These are phyloP conservation scores for Lachancea sp. DNA, from an alignment of 805 yeast species.

Conservation along the genomic window DNA sequence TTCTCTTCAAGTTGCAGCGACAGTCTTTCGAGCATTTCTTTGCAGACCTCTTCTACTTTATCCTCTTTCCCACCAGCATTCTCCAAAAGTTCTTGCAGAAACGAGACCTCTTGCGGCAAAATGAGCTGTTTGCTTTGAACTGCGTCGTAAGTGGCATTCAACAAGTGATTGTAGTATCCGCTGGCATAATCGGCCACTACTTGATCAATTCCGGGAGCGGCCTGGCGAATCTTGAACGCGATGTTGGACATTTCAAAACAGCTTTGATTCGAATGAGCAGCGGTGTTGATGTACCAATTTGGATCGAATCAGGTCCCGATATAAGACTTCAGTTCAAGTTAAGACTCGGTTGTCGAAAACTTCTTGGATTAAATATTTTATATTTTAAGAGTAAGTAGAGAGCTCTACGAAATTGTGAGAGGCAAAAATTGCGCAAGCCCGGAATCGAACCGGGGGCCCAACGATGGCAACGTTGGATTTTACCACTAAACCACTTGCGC, in stretches of 20 bases:
- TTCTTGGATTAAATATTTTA: too few species aligned
- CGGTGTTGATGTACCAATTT: not conserved
- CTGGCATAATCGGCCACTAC: slow-evolving; percentile 83
- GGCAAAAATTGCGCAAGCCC: slow-evolving; percentile 24
- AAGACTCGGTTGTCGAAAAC: too few species aligned
- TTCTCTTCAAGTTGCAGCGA: slow-evolving; percentile 53
- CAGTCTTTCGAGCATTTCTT: slow-evolving; percentile 43
- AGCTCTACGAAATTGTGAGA: not conserved
- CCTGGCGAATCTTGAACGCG: slow-evolving; percentile 65
- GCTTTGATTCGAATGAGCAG: not conserved
- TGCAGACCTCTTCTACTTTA: slow-evolving; percentile 46
- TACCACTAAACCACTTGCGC: slow-evolving; percentile 31
- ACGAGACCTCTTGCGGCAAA: slow-evolving; percentile 59
- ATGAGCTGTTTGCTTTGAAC: slow-evolving; percentile 71
- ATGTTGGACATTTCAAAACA: slow-evolving; percentile 31
- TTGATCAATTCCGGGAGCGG: slow-evolving; percentile 80
- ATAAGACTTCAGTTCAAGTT: not conserved
- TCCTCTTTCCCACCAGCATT: slow-evolving; percentile 76
- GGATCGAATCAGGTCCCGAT: too few species aligned
- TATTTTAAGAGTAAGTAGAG: too few species aligned
- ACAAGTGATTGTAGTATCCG: slow-evolving; percentile 81
- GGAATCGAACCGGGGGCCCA: slow-evolving; percentile 32
- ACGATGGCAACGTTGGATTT: slow-evolving; percentile 30
- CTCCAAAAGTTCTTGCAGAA: slow-evolving; percentile 55
- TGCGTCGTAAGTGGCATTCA: slow-evolving; percentile 72